Conservation (phyloP, 1,284 basidiomycete species). For the Trichosporon asahii region DNA sequence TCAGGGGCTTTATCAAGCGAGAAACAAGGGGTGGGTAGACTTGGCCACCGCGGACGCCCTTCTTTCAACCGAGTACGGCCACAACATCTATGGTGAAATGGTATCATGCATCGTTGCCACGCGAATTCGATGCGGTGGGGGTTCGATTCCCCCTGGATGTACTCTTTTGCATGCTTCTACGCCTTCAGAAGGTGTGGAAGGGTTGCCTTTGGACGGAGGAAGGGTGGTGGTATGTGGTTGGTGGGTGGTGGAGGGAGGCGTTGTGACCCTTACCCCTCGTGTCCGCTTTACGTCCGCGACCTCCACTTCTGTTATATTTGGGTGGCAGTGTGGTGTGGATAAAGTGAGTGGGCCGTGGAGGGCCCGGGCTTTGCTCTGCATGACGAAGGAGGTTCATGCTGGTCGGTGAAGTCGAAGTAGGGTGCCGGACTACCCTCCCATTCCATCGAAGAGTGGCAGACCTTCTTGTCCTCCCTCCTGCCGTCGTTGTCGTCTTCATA, state of each 20-base stretch:
- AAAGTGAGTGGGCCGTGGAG: too few relatives aligned
- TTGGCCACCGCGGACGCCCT: neutral
- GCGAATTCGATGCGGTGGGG: neutral
- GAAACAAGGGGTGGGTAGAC: too few relatives aligned
- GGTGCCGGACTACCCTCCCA: neutral
- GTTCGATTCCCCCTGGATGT: conserved; percentile 10
- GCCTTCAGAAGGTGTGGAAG: neutral
- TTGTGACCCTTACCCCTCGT: neutral
- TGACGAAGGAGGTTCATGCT: too few relatives aligned
- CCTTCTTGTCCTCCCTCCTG: too few relatives aligned
- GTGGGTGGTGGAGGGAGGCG: neutral
- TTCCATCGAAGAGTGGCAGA: too few relatives aligned
- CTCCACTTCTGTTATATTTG: neutral
- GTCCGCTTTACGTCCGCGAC: neutral
- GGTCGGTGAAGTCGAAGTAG: too few relatives aligned
- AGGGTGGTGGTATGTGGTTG: neutral
- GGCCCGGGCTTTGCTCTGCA: too few relatives aligned
- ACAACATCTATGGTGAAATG: conserved; percentile 6
- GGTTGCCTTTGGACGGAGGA: neutral
- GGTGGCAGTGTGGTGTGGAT: neutral
- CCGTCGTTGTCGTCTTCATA: too few relatives aligned
- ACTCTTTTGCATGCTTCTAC: conserved; percentile 2
- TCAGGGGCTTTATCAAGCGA: too few relatives aligned
- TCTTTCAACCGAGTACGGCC: neutral
- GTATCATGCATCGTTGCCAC: conserved; percentile 7